phyloP scores from a whole-genome alignment of 495 filamentous ascomycete genomes.

The Trichoderma virens region DNA sequence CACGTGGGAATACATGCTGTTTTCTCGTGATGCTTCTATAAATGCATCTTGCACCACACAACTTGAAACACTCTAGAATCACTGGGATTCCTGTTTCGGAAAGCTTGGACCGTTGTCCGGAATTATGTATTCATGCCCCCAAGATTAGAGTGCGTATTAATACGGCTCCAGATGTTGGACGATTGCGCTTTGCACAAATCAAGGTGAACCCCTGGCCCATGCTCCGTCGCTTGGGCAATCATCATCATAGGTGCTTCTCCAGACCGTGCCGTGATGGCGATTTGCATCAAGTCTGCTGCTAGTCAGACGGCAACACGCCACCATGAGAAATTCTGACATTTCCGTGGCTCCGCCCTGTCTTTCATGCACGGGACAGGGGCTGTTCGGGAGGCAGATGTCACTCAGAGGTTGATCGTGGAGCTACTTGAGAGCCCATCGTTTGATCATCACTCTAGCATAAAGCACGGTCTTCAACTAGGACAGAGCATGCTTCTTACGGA shows the following conservation, averaged over 20 bases:
- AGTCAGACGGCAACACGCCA: too few relatives aligned
- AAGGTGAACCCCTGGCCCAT: neutral
- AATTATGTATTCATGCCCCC: neutral
- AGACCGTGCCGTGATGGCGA: too few relatives aligned
- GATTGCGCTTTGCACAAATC: neutral
- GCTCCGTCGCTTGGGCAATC: constrained; percentile 2
- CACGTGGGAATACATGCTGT: neutral
- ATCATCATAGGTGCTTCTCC: neutral
- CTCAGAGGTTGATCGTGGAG: neutral
- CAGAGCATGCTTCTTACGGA: neutral
- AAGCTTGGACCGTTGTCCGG: neutral
- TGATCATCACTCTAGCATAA: constrained; percentile 7
- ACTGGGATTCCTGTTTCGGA: neutral
- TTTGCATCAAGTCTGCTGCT: too few relatives aligned
- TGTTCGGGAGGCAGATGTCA: neutral
- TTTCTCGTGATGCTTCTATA: neutral
- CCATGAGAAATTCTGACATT: neutral
- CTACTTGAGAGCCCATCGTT: neutral
- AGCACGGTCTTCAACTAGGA: neutral
- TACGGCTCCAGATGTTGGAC: neutral
- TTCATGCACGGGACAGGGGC: neutral
- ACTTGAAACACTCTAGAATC: neutral
- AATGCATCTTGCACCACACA: neutral
- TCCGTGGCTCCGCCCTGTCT: neutral
- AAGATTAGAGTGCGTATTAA: neutral